These are phyloP conservation scores for Monascus purpureus DNA, from an alignment of 495 filamentous ascomycete species.

Conservation along the genomic window DNA sequence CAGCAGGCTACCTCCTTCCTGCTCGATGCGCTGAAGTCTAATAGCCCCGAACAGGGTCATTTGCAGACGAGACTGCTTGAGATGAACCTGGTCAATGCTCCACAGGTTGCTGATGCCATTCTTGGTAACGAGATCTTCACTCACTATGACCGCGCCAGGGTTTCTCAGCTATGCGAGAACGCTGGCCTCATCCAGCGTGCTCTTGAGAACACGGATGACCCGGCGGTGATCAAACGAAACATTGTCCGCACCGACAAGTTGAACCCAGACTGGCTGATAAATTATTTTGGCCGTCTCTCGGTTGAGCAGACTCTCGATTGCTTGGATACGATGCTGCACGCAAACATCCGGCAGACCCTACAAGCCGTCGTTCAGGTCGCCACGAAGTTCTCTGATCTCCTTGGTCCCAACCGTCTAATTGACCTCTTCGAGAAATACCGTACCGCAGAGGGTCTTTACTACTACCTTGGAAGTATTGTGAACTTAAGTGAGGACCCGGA, in stretches of 20 bases:
- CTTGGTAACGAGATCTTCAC: conserved; percentile 96
- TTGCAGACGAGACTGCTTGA: conserved; percentile 90
- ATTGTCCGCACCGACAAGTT: conserved; percentile 69
- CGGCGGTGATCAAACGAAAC: conserved; percentile 80
- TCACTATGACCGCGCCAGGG: conserved; percentile 78
- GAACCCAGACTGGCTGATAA: conserved; percentile 76
- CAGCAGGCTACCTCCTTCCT: conserved; percentile 96
- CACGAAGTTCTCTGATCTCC: conserved; percentile 93
- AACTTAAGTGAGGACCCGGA: conserved; percentile 92
- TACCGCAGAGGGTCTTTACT: conserved; percentile 92
- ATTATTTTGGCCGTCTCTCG: conserved; percentile 84
- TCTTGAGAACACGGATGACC: conserved; percentile 86
- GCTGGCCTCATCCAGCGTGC: conserved; percentile 78
- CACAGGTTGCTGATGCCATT: conserved; percentile 95
- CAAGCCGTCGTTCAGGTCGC: conserved; percentile 88
- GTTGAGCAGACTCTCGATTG: conserved; percentile 91
- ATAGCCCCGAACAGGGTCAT: conserved; percentile 84
- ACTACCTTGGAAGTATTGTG: conserved; percentile 94
- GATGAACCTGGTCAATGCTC: conserved; percentile 95
- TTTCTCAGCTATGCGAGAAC: conserved; percentile 83
- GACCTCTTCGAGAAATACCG: conserved; percentile 95
- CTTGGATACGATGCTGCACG: conserved; percentile 86
- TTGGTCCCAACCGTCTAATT: conserved; percentile 81
- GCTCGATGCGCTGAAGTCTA: conserved; percentile 83
- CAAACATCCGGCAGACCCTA: conserved; percentile 93